These are phyloP conservation scores for Botryotinia calthae DNA, from an alignment of 2,329 filamentous ascomycete genomes.

Conservation along the genomic window DNA sequence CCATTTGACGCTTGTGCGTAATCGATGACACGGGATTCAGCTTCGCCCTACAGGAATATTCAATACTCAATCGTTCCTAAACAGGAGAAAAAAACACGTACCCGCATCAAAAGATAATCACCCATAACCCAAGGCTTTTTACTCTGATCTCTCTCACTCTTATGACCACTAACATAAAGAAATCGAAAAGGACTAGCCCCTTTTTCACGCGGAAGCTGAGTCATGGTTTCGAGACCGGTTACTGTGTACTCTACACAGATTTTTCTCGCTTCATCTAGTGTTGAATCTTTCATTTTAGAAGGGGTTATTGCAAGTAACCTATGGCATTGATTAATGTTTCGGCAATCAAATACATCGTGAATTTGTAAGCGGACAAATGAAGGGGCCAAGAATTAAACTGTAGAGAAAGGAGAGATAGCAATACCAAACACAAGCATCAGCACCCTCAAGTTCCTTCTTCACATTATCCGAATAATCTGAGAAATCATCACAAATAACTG, in stretches of 20 bases:
- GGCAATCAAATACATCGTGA: neutral
- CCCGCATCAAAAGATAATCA: constrained; percentile 49
- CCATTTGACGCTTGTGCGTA: constrained; percentile 43
- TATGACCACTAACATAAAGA: constrained; percentile 49
- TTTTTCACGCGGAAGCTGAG: constrained; percentile 24
- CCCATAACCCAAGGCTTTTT: constrained; percentile 43
- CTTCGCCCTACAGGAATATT: constrained; percentile 43
- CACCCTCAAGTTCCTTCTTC: constrained; percentile 36
- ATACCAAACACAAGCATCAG: constrained; percentile 43
- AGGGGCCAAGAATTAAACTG: neutral
- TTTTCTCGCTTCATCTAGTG: constrained; percentile 41
- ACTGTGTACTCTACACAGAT: constrained; percentile 45
- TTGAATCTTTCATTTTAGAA: constrained; percentile 35
- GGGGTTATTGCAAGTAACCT: constrained; percentile 47
- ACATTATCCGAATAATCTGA: constrained; percentile 38
- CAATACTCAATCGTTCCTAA: neutral
- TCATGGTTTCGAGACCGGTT: constrained; percentile 41
- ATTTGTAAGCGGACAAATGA: neutral
- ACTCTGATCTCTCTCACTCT: constrained; percentile 45
- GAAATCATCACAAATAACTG: constrained; percentile 38
- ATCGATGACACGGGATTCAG: constrained; percentile 45
- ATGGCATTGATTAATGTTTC: constrained; percentile 22
- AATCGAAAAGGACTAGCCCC: constrained; percentile 44
- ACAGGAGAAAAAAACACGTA: constrained; percentile 35
- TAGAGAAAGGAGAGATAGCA: neutral